Evolutionary conservation across 805 yeast species (phyloP), one percentile per base, ranked within the genome.

Genomic region (Candida maesae): DNA sequence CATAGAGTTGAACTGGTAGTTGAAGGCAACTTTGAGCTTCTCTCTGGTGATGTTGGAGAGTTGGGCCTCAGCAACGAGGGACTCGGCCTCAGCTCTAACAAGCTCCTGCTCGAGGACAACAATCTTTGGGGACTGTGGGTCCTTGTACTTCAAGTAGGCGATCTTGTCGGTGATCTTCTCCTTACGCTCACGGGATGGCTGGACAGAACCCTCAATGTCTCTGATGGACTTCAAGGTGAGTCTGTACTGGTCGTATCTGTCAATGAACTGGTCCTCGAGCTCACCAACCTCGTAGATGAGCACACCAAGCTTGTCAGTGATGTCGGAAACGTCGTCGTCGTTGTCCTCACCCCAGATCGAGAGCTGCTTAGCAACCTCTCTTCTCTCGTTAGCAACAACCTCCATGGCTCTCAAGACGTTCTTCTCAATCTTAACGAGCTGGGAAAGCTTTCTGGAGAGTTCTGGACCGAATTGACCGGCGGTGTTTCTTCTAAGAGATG

Each of bases 71-170:
- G 95, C 95, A 55, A 87, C 95, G 50, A 86, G 72, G 38, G 89
- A 81, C 68, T 87, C 95, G 41, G 95, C 95, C 68, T 87, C 95
- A 28, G 93, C 93, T 67, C 95, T 76, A 44, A 87, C 95, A 61
- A 86, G 73, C 66, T 86, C 95, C 65, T 87, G 95, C 70, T 87
- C 95, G 61, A 87, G 72, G 42, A 85, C 79, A 41, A 79, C 75
- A 50, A 86, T 81, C 71, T 83, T 84, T 52, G 74, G 88, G 31
- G 89, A 80, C 66, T 81, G 81, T 42, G 95, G 91, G 66, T 83
- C 89, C 69, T 84, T 84, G 73, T 84, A 84, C 67, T 85, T 83
- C 66, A 84, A 71, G 66, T 79, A 78, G 46, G 91, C 93, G 60
- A 85, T 84, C 67, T 84, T 82, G 62, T 85, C 93, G 49, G 91